Evolutionary conservation across 139 green algal species (phyloP), one percentile per base, ranked within the genome.

Genomic region (Trebouxia sp.): DNA sequence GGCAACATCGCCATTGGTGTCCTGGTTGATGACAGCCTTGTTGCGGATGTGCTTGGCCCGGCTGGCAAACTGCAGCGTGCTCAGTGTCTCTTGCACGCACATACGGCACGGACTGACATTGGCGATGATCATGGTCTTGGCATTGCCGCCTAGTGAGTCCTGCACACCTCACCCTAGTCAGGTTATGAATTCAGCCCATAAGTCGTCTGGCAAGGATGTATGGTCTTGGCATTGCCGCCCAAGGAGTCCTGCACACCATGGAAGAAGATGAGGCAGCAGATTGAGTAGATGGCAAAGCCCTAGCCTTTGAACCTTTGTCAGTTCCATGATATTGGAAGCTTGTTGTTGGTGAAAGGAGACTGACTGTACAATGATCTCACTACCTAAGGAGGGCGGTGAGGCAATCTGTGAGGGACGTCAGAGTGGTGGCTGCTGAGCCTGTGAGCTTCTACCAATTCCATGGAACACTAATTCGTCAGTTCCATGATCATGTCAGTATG

Each of bases 21-120:
- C 89, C 82, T 94, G 85, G 67, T 95, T 94, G 39, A 91, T 70
- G 1, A 88, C 80, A 11, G 87, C 83, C 65, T 84, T 88, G 89
- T 99, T 99, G 65, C 90, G 90, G 74, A 99, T 96, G 81, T 90
- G 85, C 89, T 98, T 98, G 42, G 94, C 94, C 15, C 92, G 82
- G 78, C 87, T 81, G 42, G 93, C 95, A 87, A 98, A 98, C 39
- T 89, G 86, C 43, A 98, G 90, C 35, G 95, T 98, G 84, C 80
- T 91, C 32, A 95, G 85, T 10, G 95, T 97, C 86, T 98, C 95
- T 9, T 84, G 76, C 22, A 84, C 41, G 83, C 80, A 91, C 62
- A 76, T 79, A 22, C 69, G 70, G 6, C 88, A 86, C 10, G 94
- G 92, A 51, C 83, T 91, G 41, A 98, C 90, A 78, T 95, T 95